These are phyloP conservation scores for Daldinia vernicosa DNA, from an alignment of 495 filamentous ascomycete species.

Conservation along the genomic window DNA sequence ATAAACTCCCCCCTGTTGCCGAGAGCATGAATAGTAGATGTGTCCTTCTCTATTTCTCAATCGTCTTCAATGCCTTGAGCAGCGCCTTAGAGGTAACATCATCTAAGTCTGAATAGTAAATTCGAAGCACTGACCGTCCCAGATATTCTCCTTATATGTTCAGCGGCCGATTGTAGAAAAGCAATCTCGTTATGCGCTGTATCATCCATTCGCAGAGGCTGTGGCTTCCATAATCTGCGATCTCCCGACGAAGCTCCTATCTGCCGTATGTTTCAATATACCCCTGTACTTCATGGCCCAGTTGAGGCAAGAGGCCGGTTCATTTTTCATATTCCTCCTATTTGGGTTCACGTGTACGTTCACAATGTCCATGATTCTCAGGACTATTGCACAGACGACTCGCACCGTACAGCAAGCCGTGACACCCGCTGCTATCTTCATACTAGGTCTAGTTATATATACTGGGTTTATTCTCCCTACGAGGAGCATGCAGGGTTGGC, in stretches of 20 bases:
- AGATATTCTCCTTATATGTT: slow-evolving; percentile 66
- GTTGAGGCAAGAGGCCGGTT: slow-evolving; percentile 58
- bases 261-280: slow-evolving; percentile 61
- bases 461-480: slow-evolving; percentile 82
- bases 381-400: slow-evolving; percentile 73
- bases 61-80: slow-evolving; percentile 15
- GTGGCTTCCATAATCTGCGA: slow-evolving; percentile 67
- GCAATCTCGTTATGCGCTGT: slow-evolving; percentile 71
- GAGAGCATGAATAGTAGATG: slow-evolving; percentile 23
- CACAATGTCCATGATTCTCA: slow-evolving; percentile 68
- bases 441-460: slow-evolving; percentile 78
- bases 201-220: slow-evolving; percentile 68
- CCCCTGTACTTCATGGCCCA: slow-evolving; percentile 69
- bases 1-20: slow-evolving; percentile 12
- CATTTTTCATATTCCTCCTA: slow-evolving; percentile 72
- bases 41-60: slow-evolving; percentile 20
- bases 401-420: slow-evolving; percentile 77
- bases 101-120: not conserved
- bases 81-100: slow-evolving; percentile 18
- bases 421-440: slow-evolving; percentile 73
- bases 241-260: slow-evolving; percentile 61
- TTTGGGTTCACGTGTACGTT: slow-evolving; percentile 64
- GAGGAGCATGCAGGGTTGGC: slow-evolving; percentile 79
- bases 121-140: not conserved
- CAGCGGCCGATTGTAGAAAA: slow-evolving; percentile 73